Evolutionary conservation across 2,329 filamentous ascomycete species (phyloP), one percentile per base, ranked within the genome.

Genomic region (Talaromyces albobiverticillius): DNA sequence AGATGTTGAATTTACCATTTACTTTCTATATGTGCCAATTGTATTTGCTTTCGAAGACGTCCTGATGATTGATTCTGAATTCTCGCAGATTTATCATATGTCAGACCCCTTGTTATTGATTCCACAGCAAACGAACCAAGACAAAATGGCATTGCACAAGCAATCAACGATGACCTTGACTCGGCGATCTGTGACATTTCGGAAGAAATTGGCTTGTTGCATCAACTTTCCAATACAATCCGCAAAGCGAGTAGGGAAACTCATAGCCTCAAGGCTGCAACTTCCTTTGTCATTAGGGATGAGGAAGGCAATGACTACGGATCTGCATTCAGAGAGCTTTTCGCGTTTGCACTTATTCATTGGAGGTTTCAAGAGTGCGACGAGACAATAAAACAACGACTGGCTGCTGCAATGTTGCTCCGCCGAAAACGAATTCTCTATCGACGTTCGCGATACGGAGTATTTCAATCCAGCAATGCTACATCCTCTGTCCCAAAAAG

Each of bases 391-490:
- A 16, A 41, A 10, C 23, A 49, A 25, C 43, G 46, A 18, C 34
- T 54, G 13, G 51, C 45, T n/a, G 34, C 11, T 13, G 45, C 51
- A 43, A 54, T 54, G 45, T 31, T 54, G 20, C 46, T 40, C 14
- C 51, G 51, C 14, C 51, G 51, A 18, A 54, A 54, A 38, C 43
- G 51, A 32, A 40, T 54, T 32, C 51, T 54, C 6, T 54, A 54
- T 34, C 32, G 45, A 36, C 25, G 51, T 26, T 49, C 43, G 5
- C 43, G 51, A 11, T 54, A 41, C 18, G 45, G 45, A 26, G 23
- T 34, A 3, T 0, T 34, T 22, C 29, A 42, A 11, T 8, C 34
- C 11, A 53, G 43, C 5, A 29, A 29, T 29, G 25, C n/a, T n/a
- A n/a, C n/a, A n/a, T n/a, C 26, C 22, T 18, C 26, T 29, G 26